Base-by-base conservation (phyloP, 2,329 filamentous ascomycete genomes). In the Cladosporium sp. region DNA sequence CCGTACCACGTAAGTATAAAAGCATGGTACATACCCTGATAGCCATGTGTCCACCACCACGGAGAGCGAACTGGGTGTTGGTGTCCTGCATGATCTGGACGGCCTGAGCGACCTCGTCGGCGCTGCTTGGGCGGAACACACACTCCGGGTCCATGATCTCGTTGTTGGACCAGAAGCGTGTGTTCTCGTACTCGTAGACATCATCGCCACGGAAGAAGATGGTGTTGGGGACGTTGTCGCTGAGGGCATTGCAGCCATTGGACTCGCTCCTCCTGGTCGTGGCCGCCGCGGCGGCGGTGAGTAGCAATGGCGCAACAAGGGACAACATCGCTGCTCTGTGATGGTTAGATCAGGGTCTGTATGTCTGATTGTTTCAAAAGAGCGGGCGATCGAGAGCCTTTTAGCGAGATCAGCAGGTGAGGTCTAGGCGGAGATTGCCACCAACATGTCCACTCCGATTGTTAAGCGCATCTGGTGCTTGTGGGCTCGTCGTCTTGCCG, bases 71-170 rank as follows among this genome's bases (percentile, higher is more conserved):
- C 39, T 64, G 36, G 11, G 56, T 58, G 23, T 64, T 23, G 53
- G 53, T 58, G 39, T 64, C 62, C 21, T 64, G 62, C 62, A 64
- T 58, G 62, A 64, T 64, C 28, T 64, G 53, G 28, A 64, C 62
- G 25, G 62, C 56, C 53, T 58, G 53, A n/a, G 62, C 39, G 30
- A 64, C 62, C 39, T 64, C 62, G 14, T 64, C 62, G 28, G 62
- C 62, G 26, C 39, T 58, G 39, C 30, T 58, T 14, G 62, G 62
- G 11, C 53, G 56, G 53, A 64, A 58, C 11, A 64, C 56, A 39
- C 62, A 64, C 25, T 58, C 62, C 23, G 62, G 62, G 49, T 63
- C 60, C 60, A 63, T 63, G 34, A 63, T 54, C 49, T 63, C 60
- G 49, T 63, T 63, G 60, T 56, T 56, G 10, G 60, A 63, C 60